phyloP scores from a whole-genome alignment of 768 basidiomycete genomes.

The Chlorophyllum brunneum region DNA sequence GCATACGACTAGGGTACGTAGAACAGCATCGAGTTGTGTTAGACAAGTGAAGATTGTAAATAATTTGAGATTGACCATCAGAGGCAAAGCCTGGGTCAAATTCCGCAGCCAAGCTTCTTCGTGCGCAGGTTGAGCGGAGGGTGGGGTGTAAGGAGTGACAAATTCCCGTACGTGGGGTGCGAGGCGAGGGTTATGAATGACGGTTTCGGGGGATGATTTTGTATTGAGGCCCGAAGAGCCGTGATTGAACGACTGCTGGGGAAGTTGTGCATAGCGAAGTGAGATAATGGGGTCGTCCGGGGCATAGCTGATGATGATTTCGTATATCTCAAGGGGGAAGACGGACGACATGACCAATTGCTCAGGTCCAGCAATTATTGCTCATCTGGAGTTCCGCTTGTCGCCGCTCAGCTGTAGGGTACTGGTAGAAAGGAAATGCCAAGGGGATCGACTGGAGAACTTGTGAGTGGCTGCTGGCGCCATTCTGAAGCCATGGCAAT shows the following conservation, averaged over 20 bases:
- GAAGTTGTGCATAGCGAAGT: not conserved
- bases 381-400: no score
- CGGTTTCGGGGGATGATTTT: not conserved
- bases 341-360: not conserved
- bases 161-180: constrained; percentile 1
- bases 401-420: no score
- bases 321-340: constrained; percentile 3
- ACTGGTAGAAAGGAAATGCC: no score
- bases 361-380: no score
- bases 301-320: constrained; percentile 1
- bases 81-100: not conserved
- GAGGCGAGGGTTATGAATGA: not conserved
- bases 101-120: not conserved
- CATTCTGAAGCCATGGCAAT: not conserved
- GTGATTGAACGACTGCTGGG: not conserved
- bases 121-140: not conserved
- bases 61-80: constrained; percentile 7
- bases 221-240: not conserved
- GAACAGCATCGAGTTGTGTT: not conserved
- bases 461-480: no score
- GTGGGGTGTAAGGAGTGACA: not conserved
- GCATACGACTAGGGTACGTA: not conserved
- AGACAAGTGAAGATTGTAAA: not conserved
- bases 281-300: not conserved
- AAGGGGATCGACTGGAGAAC: no score